phyloP scores from a whole-genome alignment of 768 basidiomycete species.

The Podaxis mareebaensis region DNA sequence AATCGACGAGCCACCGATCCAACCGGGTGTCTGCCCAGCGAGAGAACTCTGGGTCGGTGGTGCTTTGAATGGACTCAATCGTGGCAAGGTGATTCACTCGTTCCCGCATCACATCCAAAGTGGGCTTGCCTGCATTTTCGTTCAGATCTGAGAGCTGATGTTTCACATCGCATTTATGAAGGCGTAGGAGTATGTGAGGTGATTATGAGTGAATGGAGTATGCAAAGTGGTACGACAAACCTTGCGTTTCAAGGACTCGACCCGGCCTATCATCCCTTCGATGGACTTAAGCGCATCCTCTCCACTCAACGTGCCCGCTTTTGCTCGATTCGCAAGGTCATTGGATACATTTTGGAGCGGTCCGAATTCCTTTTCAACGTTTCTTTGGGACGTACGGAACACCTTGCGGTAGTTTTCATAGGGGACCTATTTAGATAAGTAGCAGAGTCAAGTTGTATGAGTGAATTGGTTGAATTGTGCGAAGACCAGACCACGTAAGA shows the following conservation, averaged over 20 bases:
- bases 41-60: constrained; percentile 58
- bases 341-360: constrained; percentile 54
- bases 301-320: constrained; percentile 36
- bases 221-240: constrained; percentile 35
- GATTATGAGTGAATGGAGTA: constrained; percentile 18
- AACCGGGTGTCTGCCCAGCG: constrained; percentile 81
- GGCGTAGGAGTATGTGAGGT: constrained; percentile 8
- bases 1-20: constrained; percentile 91
- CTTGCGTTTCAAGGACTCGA: constrained; percentile 87
- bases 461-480: constrained; percentile 4
- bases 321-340: constrained; percentile 57
- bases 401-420: constrained; percentile 87
- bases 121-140: constrained; percentile 51
- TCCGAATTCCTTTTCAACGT: constrained; percentile 77
- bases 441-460: constrained; percentile 2
- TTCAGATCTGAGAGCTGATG: constrained; percentile 49
- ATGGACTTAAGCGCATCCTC: constrained; percentile 62
- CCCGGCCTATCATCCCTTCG: constrained; percentile 74
- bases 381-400: constrained; percentile 81
- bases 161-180: constrained; percentile 7
- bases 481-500: constrained; percentile 3
- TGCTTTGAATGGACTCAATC: constrained; percentile 56
- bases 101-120: constrained; percentile 72
- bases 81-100: constrained; percentile 70
- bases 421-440: constrained; percentile 61